These are phyloP conservation scores for Prasinococcaceae sp. DNA, from an alignment of 139 green algal species.

Conservation along the genomic window DNA sequence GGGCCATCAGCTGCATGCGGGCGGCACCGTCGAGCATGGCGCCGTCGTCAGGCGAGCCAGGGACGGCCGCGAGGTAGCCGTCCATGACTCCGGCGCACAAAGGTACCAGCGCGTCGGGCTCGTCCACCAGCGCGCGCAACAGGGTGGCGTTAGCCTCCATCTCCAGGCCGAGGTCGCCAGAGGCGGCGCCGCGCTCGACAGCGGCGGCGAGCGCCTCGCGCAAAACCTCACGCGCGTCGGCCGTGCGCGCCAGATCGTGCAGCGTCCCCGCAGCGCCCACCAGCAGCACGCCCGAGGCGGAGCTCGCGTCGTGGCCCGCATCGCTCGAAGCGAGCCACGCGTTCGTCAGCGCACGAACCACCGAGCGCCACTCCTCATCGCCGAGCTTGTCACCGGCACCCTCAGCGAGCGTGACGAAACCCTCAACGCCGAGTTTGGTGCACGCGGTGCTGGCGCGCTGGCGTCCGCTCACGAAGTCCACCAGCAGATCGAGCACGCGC, in stretches of 20 bases:
- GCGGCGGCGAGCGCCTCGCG: too few relatives aligned
- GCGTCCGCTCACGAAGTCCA: too few relatives aligned
- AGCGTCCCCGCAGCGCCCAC: too few relatives aligned
- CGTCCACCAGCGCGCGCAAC: neutral
- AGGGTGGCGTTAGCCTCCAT: neutral
- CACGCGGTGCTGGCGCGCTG: too few relatives aligned
- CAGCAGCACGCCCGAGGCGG: too few relatives aligned
- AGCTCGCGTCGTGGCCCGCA: too few relatives aligned
- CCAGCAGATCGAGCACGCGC: constrained; percentile 3
- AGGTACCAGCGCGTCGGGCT: too few relatives aligned
- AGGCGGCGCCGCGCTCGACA: neutral
- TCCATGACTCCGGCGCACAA: neutral
- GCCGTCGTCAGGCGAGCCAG: neutral
- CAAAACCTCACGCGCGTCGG: too few relatives aligned
- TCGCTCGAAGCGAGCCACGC: too few relatives aligned
- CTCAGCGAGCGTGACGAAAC: neutral
- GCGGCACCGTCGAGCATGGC: constrained; percentile 6
- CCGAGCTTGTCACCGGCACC: neutral
- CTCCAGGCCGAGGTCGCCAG: neutral
- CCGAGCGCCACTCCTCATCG: neutral
- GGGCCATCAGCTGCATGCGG: constrained; percentile 10
- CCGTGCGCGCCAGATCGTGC: too few relatives aligned
- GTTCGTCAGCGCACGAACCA: neutral
- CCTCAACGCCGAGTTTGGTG: neutral
- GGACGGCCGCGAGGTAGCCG: neutral